Evolutionary conservation across 2,329 filamentous ascomycete genomes (phyloP).

Genomic region (Cercospora berteroae): DNA sequence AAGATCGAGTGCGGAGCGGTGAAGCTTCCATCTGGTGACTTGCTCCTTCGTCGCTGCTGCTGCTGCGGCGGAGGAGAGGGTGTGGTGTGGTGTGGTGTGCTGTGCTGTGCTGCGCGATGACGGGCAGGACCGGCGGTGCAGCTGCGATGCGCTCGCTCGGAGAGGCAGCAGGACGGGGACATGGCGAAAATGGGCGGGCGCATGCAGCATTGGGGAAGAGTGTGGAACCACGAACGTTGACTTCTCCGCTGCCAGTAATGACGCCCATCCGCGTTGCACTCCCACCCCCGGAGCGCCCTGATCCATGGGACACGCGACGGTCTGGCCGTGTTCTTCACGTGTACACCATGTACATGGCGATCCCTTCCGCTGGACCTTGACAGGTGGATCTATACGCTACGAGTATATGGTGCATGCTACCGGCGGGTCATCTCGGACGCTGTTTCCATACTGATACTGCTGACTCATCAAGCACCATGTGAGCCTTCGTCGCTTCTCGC

Average conservation of each 20-base stretch:
- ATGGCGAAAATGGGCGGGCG: background rate
- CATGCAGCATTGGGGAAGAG: background rate
- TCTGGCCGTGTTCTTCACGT: background rate
- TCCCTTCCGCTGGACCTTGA: background rate
- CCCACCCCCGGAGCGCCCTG: background rate
- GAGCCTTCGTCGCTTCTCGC: background rate
- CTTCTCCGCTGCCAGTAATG: background rate
- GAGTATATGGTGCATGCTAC: background rate
- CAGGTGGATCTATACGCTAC: background rate
- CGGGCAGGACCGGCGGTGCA: background rate
- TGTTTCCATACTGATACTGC: background rate
- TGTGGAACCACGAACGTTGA: background rate
- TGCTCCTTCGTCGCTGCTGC: background rate
- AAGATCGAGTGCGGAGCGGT: background rate
- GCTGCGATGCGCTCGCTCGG: background rate
- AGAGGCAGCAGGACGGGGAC: background rate
- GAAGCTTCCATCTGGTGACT: background rate
- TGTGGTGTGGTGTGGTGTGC: too few relatives aligned
- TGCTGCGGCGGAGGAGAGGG: background rate
- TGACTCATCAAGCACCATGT: background rate
- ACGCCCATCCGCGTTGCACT: background rate
- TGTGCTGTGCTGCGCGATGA: background rate
- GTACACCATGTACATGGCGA: background rate
- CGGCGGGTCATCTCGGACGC: background rate
- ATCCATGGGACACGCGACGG: background rate